phyloP scores from a whole-genome alignment of 164 flowering plant species.

The Buxus sempervirens region DNA sequence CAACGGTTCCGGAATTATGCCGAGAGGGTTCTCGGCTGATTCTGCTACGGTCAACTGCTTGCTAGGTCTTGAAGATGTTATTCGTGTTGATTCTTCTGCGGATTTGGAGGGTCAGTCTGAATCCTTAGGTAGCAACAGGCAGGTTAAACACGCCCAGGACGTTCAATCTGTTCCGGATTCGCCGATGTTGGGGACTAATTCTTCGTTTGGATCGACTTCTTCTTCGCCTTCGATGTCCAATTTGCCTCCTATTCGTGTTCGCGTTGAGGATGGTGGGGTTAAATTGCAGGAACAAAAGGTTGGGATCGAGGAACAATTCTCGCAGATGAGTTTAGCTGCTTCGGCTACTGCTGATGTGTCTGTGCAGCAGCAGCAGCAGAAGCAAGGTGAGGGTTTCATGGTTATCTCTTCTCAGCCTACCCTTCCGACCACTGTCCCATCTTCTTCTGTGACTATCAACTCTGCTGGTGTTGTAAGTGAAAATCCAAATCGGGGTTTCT shows the following conservation, averaged over 20 bases:
- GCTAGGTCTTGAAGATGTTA: constrained; percentile 42
- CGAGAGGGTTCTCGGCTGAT: constrained; percentile 52
- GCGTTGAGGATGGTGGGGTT: constrained; percentile 41
- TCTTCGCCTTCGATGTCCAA: constrained; percentile 67
- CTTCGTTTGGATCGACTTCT: constrained; percentile 74
- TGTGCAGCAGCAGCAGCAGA: constrained; percentile 1
- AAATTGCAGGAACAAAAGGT: constrained; percentile 32
- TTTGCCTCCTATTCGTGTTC: constrained; percentile 70
- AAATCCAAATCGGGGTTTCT: constrained; percentile 40
- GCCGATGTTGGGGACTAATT: constrained; percentile 69
- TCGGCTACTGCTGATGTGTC: constrained; percentile 7
- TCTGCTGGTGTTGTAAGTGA: constrained; percentile 32
- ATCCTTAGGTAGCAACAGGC: constrained; percentile 19
- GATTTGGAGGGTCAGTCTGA: constrained; percentile 6
- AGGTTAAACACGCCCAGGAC: constrained; percentile 35
- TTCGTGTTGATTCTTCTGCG: neutral
- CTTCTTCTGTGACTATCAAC: neutral
- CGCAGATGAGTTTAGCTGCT: constrained; percentile 44
- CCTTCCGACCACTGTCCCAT: constrained; percentile 20
- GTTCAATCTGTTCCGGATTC: constrained; percentile 73
- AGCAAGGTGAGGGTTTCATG: constrained; percentile 46
- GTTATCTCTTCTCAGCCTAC: constrained; percentile 39
- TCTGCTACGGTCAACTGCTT: constrained; percentile 55
- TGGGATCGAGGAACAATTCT: constrained; percentile 71
- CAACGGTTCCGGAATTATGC: constrained; percentile 47